Evolutionary conservation across 345 rosid species (phyloP), one percentile per base, ranked within the genome.

Genomic region (Clausena lansium): DNA sequence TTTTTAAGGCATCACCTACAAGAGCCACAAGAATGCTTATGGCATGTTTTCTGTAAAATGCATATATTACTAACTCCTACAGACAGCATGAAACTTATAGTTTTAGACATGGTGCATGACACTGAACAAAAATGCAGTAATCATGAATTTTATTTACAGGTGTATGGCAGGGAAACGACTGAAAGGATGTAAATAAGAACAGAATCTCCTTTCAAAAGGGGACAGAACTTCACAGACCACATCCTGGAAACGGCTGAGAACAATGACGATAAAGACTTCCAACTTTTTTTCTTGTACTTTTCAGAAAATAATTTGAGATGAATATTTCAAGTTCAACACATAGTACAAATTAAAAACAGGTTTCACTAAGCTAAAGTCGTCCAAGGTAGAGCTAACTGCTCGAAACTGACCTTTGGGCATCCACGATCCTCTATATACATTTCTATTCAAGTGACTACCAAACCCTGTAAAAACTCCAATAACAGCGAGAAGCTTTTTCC

Each of bases 381-480:
- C 22, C 39, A 25, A 59, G 15, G 35, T 59, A 38, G 24, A 24
- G 27, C 24, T 27, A 61, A 25, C 17, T 6, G 8, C 77, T 65
- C 10, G 33, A 36, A 61, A 74, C 84, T 78, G 25, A 91, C 99
- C 97, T 86, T 77, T 92, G 75, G 98, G 98, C 98, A 96, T 96
- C 97, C 98, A 96, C 38, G 97, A 87, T 10, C 97, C 97, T 87
- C 99, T 81, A 82, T 89, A 96, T 28, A 78, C 63, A 80, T 90
- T 94, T 70, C 99, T 88, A 79, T 87, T 91, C 81, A 92, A 75
- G 70, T 82, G 93, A 79, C 98, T 88, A 27, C 99, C 99, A 77
- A 96, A 96, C 5, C 99, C 98, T n/a, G 99, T 89, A 78, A 87
- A 94, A 19, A 96, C 94, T 66, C 98, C 99, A 86, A 96, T 92